Evolutionary conservation across 495 filamentous ascomycete genomes (phyloP).

Genomic region (Xylaria venustula): DNA sequence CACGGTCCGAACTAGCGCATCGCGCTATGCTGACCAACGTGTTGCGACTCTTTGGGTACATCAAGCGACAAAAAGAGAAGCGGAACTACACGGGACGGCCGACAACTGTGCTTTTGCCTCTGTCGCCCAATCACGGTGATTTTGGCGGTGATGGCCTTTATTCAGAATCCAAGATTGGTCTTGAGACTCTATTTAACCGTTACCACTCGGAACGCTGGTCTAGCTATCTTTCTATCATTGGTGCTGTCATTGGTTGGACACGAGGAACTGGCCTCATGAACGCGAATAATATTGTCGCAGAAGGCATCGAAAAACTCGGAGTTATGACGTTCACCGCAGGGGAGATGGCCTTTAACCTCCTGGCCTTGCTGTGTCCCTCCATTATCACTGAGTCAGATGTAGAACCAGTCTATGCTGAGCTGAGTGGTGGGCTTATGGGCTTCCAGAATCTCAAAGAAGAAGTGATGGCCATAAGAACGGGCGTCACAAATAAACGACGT

Average conservation of each 20-base stretch:
- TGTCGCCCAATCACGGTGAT: conserved; percentile 85
- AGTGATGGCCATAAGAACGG: conserved; percentile 72
- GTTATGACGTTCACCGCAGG: conserved; percentile 86
- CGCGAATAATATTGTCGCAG: conserved; percentile 82
- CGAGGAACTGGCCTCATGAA: conserved; percentile 85
- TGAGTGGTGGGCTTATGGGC: conserved; percentile 86
- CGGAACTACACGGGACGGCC: conserved; percentile 78
- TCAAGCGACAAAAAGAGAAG: conserved; percentile 74
- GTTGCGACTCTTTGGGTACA: conserved; percentile 69
- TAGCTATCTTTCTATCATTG: conserved; percentile 84
- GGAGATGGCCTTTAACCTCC: conserved; percentile 88
- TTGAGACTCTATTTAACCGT: conserved; percentile 85
- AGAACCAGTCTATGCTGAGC: conserved; percentile 81
- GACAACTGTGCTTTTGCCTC: conserved; percentile 77
- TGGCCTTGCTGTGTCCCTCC: conserved; percentile 80
- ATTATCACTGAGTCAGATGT: conserved; percentile 81
- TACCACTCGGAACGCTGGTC: conserved; percentile 89
- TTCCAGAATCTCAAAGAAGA: conserved; percentile 79
- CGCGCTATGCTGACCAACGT: conserved; percentile 90
- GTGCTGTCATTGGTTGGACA: conserved; percentile 87
- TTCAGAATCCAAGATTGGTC: conserved; percentile 79
- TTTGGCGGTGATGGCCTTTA: conserved; percentile 88
- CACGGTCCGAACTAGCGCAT: conserved; percentile 84
- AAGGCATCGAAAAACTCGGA: conserved; percentile 80
- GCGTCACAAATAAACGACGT: conserved; percentile 84